Evolutionary conservation across 1,284 basidiomycete genomes (phyloP), one percentile per base, ranked within the genome.

Genomic region (Wallemia ichthyophaga): DNA sequence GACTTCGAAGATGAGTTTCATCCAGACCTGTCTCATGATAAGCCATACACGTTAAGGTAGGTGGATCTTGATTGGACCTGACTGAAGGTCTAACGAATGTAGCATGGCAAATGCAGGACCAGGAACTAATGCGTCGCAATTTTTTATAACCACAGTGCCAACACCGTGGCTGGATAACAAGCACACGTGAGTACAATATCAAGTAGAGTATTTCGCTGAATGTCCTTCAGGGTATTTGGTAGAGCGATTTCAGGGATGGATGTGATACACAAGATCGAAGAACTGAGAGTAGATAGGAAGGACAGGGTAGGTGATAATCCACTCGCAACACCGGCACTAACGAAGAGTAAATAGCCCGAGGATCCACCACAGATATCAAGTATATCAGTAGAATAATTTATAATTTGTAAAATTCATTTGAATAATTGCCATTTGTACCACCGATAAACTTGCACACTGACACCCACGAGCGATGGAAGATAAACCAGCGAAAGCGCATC

Each of bases 101-200:
- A 48, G 86, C 66, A 96, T 96, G 89, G 94, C 94, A n/a, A 99
- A 99, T 64, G 85, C 87, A 1, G 92, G 94, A 1, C 82, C 87
- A 1, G 75, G 75, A 59, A 98, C 94, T 37, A 99, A 98, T 68
- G 94, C 72, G 9, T 70, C 65, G 27, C 58, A 60, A 57, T 58
- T 48, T 21, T 33, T 37, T 57, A 25, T 54, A 24, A 27, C 58
- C 37, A 58, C 89, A 1, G 89, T 83, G 1, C 83, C 91, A 13
- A 87, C 86, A 2, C 87, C 89, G 5, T 95, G 89, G 88, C 73
- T 98, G 59, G 74, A 77, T 62, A 69, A 73, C 61, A 76, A 76
- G 66, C 76, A 77, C 63, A 73, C 71, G 71, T 73, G 61, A 65
- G 72, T 68, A 2, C 1, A n/a, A 1, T 11, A 27, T 9, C 27